Evolutionary conservation across 176 grass and related monocot genomes (phyloP).

Genomic region (Chloris gayana): DNA sequence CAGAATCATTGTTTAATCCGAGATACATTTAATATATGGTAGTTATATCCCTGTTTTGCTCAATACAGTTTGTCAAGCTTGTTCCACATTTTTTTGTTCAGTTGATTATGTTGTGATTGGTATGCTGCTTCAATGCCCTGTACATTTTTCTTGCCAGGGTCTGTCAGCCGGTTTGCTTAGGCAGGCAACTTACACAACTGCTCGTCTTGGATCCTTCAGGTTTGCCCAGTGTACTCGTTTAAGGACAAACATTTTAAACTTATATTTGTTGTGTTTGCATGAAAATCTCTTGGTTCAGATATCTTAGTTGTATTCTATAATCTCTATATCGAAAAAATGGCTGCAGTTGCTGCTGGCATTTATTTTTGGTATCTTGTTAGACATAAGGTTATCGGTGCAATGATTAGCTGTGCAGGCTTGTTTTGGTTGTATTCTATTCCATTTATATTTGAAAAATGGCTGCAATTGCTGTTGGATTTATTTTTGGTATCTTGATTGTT

Average conservation of each 20-base stretch:
- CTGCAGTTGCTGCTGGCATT: not conserved
- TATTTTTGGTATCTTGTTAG: not conserved
- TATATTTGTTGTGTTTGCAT: not conserved
- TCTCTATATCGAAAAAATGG: not conserved
- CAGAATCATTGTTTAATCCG: not conserved
- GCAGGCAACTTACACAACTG: conserved; percentile 95
- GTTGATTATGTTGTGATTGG: not conserved
- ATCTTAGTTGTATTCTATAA: not conserved
- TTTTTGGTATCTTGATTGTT: not conserved
- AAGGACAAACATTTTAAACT: not conserved
- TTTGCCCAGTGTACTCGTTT: conserved; percentile 23
- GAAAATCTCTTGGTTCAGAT: not conserved
- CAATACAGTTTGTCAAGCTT: not conserved
- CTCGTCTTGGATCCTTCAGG: conserved; percentile 97
- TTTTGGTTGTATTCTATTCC: conserved; percentile 1
- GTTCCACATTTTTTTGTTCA: not conserved
- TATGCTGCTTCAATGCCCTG: conserved; percentile 17
- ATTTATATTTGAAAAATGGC: not conserved
- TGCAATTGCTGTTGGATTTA: not conserved
- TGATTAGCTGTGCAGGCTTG: not conserved
- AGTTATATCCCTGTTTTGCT: not conserved
- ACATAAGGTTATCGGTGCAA: not conserved
- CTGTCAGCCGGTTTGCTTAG: conserved; percentile 94
- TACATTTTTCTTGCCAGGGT: conserved; percentile 61
- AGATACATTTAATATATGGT: not conserved